These are phyloP conservation scores for Pterula multifida DNA, from an alignment of 1,284 basidiomycete species.

Conservation along the genomic window DNA sequence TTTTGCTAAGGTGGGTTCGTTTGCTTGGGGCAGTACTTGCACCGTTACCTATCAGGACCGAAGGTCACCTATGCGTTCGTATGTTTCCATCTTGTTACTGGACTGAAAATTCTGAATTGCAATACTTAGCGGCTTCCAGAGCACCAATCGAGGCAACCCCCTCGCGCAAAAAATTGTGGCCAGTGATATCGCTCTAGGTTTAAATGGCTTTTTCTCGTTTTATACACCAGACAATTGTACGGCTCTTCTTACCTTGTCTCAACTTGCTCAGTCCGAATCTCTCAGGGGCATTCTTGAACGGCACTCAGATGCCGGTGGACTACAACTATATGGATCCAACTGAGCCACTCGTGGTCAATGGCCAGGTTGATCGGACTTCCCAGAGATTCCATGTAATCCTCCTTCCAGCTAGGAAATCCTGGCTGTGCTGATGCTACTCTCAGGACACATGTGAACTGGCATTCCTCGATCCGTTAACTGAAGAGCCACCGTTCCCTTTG, in stretches of 20 bases:
- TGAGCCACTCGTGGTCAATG: conserved; percentile 33
- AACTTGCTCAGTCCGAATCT: not conserved
- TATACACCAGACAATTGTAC: conserved; percentile 41
- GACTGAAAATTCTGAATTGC: not conserved
- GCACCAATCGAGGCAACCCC: conserved; percentile 36
- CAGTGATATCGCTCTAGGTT: conserved; percentile 32
- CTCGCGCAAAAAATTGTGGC: conserved; percentile 46
- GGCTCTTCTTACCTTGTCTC: conserved; percentile 11
- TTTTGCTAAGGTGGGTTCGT: conserved; percentile 37
- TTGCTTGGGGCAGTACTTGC: conserved; percentile 48
- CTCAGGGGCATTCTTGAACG: conserved; percentile 43
- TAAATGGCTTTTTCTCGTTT: conserved; percentile 24
- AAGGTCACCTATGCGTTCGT: conserved; percentile 40
- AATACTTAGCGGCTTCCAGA: conserved; percentile 35
- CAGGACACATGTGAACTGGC: conserved; percentile 28
- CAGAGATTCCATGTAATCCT: conserved; percentile 42
- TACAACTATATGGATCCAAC: conserved; percentile 41
- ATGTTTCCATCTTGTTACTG: not conserved
- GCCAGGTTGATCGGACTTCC: conserved; percentile 36
- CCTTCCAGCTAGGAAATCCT: not conserved
- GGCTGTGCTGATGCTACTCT: conserved; percentile 1
- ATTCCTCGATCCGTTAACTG: conserved; percentile 34
- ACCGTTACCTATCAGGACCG: conserved; percentile 40
- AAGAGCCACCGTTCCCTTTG: conserved; percentile 38
- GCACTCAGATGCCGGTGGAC: conserved; percentile 28